Percentiles rank a stretch among this genome's conserved stretches.
phyloP scores from a whole-genome alignment of 106 monocot species.

The Iris macrosiphon region DNA sequence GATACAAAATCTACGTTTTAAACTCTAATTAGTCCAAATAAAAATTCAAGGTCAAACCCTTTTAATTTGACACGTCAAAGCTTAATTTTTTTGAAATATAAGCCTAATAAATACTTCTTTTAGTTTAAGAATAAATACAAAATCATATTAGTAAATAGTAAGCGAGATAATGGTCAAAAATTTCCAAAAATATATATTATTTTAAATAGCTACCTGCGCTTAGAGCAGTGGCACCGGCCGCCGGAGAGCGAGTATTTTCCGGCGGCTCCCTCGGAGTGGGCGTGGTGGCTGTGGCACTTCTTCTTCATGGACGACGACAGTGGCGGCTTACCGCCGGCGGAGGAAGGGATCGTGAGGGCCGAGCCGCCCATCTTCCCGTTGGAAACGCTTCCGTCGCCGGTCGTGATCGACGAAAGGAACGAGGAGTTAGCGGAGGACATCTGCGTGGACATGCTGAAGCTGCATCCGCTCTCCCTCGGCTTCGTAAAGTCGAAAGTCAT shows the following conservation, averaged over 20 bases:
- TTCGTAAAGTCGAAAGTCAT: conserved; percentile 46
- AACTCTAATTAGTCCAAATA: no score
- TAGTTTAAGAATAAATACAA: background rate
- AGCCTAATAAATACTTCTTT: no score
- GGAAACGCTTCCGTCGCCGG: conserved; percentile 86
- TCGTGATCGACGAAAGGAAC: conserved; percentile 75
- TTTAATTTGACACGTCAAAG: no score
- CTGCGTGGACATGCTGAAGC: conserved; percentile 28
- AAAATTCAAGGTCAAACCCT: no score
- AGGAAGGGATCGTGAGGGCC: conserved; percentile 14
- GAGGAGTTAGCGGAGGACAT: conserved; percentile 66
- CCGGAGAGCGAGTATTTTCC: conserved; percentile 28
- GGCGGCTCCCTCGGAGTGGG: conserved; percentile 38
- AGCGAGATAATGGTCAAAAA: background rate
- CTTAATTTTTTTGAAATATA: no score
- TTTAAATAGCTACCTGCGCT: conserved; percentile 63
- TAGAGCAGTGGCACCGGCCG: conserved; percentile 88
- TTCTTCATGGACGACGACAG: conserved; percentile 45
- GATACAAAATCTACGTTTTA: no score
- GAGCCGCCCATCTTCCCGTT: conserved; percentile 50
- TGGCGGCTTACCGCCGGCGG: conserved; percentile 46
- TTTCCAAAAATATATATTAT: background rate
- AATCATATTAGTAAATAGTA: background rate
- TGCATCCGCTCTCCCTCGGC: background rate
- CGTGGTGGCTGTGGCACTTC: conserved; percentile 61